Conservation (phyloP, 441 rosid genomes). For the Mallotus japonicus region DNA sequence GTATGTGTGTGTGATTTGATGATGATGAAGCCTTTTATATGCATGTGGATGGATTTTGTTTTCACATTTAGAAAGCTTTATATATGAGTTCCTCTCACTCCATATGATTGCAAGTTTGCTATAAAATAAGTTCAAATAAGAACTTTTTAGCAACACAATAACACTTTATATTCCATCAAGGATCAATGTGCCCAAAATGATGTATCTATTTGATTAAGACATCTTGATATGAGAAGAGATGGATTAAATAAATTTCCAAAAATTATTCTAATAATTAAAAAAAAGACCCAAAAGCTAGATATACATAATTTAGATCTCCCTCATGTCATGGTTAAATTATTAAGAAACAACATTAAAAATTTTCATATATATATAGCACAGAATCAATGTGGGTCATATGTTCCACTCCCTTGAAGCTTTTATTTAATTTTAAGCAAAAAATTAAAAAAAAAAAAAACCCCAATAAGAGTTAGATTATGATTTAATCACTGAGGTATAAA, state of each 20-base stretch:
- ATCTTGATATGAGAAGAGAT: conserved; percentile 1
- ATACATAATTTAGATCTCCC: neutral
- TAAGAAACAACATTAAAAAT: neutral
- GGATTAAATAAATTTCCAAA: neutral
- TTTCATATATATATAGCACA: neutral
- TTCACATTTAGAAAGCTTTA: conserved; percentile 15
- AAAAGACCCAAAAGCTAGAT: neutral
- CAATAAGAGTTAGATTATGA: conserved; percentile 8
- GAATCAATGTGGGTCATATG: conserved; percentile 31
- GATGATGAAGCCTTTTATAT: neutral
- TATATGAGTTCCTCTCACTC: conserved; percentile 11
- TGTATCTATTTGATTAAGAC: conserved; percentile 39
- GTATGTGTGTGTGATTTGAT: neutral
- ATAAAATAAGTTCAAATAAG: conserved; percentile 40
- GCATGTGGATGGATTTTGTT: neutral
- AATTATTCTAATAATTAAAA: neutral
- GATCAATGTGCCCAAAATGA: conserved; percentile 32
- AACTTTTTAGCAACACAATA: conserved; percentile 36
- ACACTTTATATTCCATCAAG: conserved; percentile 36
- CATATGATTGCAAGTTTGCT: conserved; percentile 31
- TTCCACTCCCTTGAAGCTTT: conserved; percentile 21
- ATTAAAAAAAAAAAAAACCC: neutral
- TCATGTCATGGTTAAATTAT: conserved; percentile 2
- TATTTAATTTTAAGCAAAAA: neutral
- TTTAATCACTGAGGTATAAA: conserved; percentile 20